phyloP scores from a whole-genome alignment of 805 yeast species.

The Sugiyamaella smithiae region DNA sequence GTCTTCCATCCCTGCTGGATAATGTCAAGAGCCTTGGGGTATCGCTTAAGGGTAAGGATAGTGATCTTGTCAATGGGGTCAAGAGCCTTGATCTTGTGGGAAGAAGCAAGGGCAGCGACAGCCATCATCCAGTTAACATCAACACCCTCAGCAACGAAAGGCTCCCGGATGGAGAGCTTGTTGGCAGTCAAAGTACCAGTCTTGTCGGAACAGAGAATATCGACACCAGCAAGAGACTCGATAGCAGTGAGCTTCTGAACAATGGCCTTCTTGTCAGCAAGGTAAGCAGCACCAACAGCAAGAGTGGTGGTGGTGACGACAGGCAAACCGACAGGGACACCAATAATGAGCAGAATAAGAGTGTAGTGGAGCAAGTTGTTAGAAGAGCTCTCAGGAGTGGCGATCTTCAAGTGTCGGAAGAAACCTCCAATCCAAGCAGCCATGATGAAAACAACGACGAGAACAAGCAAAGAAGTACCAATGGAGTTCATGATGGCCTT shows the following conservation, averaged over 20 bases:
- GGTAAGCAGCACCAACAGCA: slow-evolving; percentile 99
- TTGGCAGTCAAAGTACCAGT: slow-evolving; percentile 97
- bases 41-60: slow-evolving; percentile 80
- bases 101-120: slow-evolving; percentile 96
- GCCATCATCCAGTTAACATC: slow-evolving; percentile 95
- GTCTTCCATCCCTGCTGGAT: slow-evolving; percentile 42
- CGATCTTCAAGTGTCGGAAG: slow-evolving; percentile 90
- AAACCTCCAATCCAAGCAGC: slow-evolving; percentile 91
- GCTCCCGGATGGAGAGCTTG: slow-evolving; percentile 93
- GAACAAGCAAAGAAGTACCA: slow-evolving; percentile 85
- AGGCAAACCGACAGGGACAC: slow-evolving; percentile 98
- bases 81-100: slow-evolving; percentile 97
- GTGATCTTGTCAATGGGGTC: slow-evolving; percentile 97
- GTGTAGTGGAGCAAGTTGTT: slow-evolving; percentile 77
- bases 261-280: slow-evolving; percentile 94
- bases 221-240: slow-evolving; percentile 96
- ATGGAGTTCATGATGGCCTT: slow-evolving; percentile 97
- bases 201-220: slow-evolving; percentile 93
- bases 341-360: slow-evolving; percentile 90
- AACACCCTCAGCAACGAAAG: slow-evolving; percentile 97
- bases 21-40: slow-evolving; percentile 74
- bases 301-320: slow-evolving; percentile 97
- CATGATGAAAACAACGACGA: slow-evolving; percentile 81
- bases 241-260: slow-evolving; percentile 95
- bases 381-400: slow-evolving; percentile 46